These are phyloP conservation scores for Phycomyces blakesleeanus DNA, from an alignment of 192 early-diverging fungal species.

Conservation along the genomic window DNA sequence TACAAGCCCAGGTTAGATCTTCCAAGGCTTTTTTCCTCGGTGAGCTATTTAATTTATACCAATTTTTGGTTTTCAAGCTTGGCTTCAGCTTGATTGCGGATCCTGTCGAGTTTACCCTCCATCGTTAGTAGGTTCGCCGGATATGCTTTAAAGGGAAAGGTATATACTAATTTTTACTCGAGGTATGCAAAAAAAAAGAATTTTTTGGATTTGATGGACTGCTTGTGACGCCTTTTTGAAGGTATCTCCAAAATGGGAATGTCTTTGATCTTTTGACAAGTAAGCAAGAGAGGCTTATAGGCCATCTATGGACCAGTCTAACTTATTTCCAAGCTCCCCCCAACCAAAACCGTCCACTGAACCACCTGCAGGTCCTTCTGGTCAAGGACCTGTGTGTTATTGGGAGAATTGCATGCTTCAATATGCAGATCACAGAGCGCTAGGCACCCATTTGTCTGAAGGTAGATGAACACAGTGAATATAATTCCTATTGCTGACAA, in stretches of 20 bases:
- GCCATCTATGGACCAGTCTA: neutral
- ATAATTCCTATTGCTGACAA: neutral
- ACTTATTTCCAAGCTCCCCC: neutral
- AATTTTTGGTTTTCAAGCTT: slow-evolving; percentile 85
- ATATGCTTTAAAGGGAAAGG: too few species aligned
- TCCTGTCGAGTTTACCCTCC: slow-evolving; percentile 55
- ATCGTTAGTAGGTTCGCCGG: slow-evolving; percentile 16
- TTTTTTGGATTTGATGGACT: slow-evolving; percentile 14
- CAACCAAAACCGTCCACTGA: neutral
- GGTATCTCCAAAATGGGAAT: too few species aligned
- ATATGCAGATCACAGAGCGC: slow-evolving; percentile 26
- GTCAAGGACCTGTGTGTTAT: slow-evolving; percentile 27
- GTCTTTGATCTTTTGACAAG: neutral
- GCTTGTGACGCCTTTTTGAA: slow-evolving; percentile 16
- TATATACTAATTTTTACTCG: too few species aligned
- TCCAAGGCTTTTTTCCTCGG: neutral
- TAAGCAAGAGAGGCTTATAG: slow-evolving; percentile 1
- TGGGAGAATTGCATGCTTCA: slow-evolving; percentile 43
- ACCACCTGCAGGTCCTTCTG: neutral
- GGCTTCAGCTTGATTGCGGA: slow-evolving; percentile 68
- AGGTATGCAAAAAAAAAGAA: slow-evolving; percentile 8
- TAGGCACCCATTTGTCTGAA: slow-evolving; percentile 46
- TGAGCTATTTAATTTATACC: slow-evolving; percentile 17
- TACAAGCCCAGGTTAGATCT: neutral
- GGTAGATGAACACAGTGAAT: slow-evolving; percentile 16